Evolutionary conservation across 345 rosid genomes (phyloP).

Genomic region (Clausena lansium): DNA sequence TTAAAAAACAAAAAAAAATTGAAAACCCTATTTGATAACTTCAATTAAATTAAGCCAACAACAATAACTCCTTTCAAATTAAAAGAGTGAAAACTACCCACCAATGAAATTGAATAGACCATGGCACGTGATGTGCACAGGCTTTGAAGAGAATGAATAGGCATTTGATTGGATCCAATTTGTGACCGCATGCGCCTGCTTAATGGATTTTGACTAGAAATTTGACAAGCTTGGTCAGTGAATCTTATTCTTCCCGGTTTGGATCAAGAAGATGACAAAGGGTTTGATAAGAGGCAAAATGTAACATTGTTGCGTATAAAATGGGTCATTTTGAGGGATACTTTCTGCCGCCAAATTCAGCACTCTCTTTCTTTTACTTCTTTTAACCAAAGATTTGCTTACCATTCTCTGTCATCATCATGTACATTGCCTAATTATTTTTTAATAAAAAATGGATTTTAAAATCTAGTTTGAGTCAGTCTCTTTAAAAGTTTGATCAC

Average conservation of each 20-base stretch:
- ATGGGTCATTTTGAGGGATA: slow-evolving; percentile 9
- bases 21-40: not conserved
- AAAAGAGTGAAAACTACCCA: not conserved
- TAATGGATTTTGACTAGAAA: slow-evolving; percentile 28
- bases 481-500: not conserved
- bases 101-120: not conserved
- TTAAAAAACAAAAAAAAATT: not conserved
- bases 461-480: not conserved
- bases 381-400: slow-evolving; percentile 10
- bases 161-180: not conserved
- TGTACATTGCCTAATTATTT: too few species aligned
- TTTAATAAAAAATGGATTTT: not conserved
- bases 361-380: not conserved
- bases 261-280: slow-evolving; percentile 12
- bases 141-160: not conserved
- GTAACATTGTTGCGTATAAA: slow-evolving; percentile 26
- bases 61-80: not conserved
- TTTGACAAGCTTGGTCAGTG: slow-evolving; percentile 37
- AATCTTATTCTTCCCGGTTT: slow-evolving; percentile 49
- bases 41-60: not conserved
- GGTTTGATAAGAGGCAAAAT: slow-evolving; percentile 13
- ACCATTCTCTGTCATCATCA: not conserved
- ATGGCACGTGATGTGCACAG: not conserved
- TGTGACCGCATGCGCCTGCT: not conserved
- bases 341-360: slow-evolving; percentile 35